phyloP scores from a whole-genome alignment of 2,329 filamentous ascomycete species.

The Aspergillus floridensis region DNA sequence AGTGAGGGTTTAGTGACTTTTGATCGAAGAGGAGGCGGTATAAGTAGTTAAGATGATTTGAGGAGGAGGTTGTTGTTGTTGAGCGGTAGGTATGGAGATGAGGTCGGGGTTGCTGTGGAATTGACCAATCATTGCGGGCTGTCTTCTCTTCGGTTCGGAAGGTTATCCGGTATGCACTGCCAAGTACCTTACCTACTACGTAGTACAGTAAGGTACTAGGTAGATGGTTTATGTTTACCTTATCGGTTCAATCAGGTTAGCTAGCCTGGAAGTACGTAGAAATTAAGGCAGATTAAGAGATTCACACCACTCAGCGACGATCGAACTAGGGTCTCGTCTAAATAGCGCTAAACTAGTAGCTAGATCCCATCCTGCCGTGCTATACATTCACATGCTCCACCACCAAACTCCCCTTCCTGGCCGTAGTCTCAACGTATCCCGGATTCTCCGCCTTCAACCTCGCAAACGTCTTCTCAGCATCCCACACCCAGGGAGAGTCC shows the following conservation, averaged over 20 bases:
- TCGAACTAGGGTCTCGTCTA: too few relatives aligned
- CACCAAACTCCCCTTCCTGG: constrained; percentile 30
- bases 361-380: too few relatives aligned
- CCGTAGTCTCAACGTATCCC: constrained; percentile 43
- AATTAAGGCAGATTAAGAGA: too few relatives aligned
- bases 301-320: too few relatives aligned
- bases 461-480: constrained; percentile 64
- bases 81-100: too few relatives aligned
- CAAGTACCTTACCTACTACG: background rate
- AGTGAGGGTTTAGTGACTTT: too few relatives aligned
- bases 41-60: too few relatives aligned
- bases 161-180: background rate
- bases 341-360: too few relatives aligned
- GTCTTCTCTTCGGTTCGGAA: background rate
- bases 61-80: background rate
- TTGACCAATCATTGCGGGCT: background rate
- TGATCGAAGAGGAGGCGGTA: too few relatives aligned
- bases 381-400: constrained; percentile 6
- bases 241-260: too few relatives aligned
- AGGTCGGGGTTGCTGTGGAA: background rate
- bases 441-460: constrained; percentile 62
- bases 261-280: too few relatives aligned
- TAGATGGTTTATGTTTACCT: background rate
- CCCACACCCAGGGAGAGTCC: constrained; percentile 67
- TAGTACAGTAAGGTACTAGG: background rate